A percentile compares a stretch with the other conserved stretches of the same genome.
These are phyloP conservation scores for Asterochloris erici DNA, from an alignment of 139 green algal genomes.

Conservation along the genomic window DNA sequence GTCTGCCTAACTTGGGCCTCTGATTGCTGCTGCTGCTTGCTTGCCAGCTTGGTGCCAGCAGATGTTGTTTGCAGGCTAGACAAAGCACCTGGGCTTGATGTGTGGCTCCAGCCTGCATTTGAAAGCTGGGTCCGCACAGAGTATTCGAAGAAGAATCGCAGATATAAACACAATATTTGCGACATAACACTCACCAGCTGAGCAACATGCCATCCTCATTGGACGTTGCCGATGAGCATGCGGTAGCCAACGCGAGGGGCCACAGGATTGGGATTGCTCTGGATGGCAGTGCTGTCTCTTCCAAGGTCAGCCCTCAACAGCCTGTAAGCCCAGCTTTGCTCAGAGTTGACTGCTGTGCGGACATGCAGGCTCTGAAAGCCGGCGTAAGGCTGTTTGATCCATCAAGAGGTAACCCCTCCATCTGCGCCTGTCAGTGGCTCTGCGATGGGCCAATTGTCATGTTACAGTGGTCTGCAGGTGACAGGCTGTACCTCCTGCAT, in stretches of 20 bases:
- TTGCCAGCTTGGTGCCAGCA: neutral
- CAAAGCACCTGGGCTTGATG: neutral
- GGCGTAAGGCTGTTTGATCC: neutral
- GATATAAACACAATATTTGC: no score
- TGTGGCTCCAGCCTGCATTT: neutral
- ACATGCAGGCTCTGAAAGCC: neutral
- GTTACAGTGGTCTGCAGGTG: neutral
- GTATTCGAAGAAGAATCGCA: no score
- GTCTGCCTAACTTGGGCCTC: neutral
- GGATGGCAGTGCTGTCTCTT: neutral
- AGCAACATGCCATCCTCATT: no score
- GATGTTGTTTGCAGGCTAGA: neutral
- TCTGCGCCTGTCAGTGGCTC: neutral
- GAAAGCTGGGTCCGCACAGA: no score
- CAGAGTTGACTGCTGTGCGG: neutral
- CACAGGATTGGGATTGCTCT: neutral
- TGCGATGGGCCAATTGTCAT: neutral
- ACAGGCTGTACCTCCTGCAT: slow-evolving; percentile 15
- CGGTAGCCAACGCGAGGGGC: neutral
- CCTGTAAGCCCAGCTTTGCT: neutral
- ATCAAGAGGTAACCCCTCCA: neutral
- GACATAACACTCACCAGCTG: no score
- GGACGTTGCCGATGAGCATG: neutral
- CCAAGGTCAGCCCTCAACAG: neutral
- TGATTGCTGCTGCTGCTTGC: no score